These are phyloP conservation scores for Arachis monticola DNA, from an alignment of 331 rosid genomes.

Conservation along the genomic window DNA sequence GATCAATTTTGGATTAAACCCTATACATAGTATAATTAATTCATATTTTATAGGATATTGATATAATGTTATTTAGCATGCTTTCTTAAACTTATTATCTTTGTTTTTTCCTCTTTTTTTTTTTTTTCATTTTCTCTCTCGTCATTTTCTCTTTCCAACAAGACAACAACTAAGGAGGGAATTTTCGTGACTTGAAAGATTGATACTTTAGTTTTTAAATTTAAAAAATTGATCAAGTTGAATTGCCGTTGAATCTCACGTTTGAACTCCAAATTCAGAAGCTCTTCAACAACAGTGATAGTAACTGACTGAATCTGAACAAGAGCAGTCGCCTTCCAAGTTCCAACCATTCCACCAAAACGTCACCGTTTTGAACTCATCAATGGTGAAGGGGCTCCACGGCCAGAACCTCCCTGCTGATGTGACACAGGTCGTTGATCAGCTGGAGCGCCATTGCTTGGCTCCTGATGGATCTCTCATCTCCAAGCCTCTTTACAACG, in stretches of 20 bases:
- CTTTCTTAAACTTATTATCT: too few species aligned
- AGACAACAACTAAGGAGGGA: too few species aligned
- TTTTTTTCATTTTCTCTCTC: too few species aligned
- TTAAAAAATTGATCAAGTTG: neutral
- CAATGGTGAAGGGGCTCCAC: constrained; percentile 79
- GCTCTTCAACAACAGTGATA: neutral
- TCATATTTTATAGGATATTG: too few species aligned
- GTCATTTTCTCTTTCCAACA: too few species aligned
- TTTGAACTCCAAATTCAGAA: neutral
- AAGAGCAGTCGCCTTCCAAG: neutral
- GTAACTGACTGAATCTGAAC: neutral
- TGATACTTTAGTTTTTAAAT: neutral
- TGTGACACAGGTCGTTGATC: constrained; percentile 77
- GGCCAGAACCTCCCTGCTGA: constrained; percentile 77
- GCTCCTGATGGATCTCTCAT: constrained; percentile 92
- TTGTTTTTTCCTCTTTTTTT: too few species aligned
- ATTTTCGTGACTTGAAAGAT: neutral
- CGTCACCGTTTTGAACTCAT: constrained; percentile 27
- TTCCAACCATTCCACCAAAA: neutral
- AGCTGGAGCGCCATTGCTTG: constrained; percentile 91
- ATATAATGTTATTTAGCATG: too few species aligned
- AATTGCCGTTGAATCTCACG: neutral
- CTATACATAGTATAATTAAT: too few species aligned
- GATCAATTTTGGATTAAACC: too few species aligned
- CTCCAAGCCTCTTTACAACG: constrained; percentile 78